Conservation (phyloP, 2,329 filamentous ascomycete species). For the Didymella pomorum region DNA sequence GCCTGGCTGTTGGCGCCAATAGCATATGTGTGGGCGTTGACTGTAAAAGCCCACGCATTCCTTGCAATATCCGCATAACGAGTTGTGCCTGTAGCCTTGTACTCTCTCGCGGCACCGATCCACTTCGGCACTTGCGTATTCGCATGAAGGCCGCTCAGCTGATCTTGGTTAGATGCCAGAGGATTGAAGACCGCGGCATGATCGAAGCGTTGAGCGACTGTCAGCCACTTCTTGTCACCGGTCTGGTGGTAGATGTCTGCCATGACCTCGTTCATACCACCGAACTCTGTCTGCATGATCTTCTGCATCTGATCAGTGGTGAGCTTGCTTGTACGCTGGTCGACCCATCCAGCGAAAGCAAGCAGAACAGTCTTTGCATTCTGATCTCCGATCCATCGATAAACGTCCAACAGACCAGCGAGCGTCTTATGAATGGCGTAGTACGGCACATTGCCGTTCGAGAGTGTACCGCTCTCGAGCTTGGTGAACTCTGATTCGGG, state of each 20-base stretch:
- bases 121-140: constrained; percentile 1
- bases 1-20: constrained; percentile 6
- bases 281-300: constrained; percentile 1
- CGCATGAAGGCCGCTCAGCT: constrained; percentile 1
- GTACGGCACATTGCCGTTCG: constrained; percentile 1
- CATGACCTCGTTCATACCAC: constrained; percentile 8
- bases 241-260: constrained; percentile 8
- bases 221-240: neutral
- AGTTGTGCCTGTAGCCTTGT: constrained; percentile 1
- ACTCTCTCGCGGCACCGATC: neutral
- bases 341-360: constrained; percentile 3
- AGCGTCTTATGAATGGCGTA: constrained; percentile 7
- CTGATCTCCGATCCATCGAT: constrained; percentile 4
- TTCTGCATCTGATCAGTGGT: constrained; percentile 2
- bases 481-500: constrained; percentile 3
- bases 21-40: constrained; percentile 2
- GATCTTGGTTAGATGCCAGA: constrained; percentile 2
- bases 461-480: neutral
- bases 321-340: constrained; percentile 1
- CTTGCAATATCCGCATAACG: constrained; percentile 2
- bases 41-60: constrained; percentile 1
- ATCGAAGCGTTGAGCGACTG: constrained; percentile 3
- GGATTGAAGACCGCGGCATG: constrained; percentile 2
- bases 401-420: neutral
- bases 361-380: constrained; percentile 2